phyloP scores from a whole-genome alignment of 2,329 filamentous ascomycete species.

The Cercospora janseana region DNA sequence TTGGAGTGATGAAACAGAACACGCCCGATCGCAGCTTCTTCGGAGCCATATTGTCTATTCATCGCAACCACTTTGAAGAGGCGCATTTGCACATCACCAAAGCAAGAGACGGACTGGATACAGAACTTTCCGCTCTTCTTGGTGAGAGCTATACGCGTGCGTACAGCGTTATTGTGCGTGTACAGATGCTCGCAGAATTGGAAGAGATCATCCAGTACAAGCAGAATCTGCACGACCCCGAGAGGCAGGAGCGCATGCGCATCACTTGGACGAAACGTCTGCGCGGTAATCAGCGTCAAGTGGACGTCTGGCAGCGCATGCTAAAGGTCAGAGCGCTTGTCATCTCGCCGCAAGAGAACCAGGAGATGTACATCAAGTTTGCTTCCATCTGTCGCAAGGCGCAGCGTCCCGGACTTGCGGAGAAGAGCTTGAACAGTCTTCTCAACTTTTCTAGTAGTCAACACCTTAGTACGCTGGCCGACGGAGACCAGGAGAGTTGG shows the following conservation, averaged over 20 bases:
- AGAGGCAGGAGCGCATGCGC: slow-evolving; percentile 87
- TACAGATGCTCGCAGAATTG: slow-evolving; percentile 97
- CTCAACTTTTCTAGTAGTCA: slow-evolving; percentile 63
- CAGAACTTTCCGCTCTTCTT: slow-evolving; percentile 91
- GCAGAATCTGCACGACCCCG: slow-evolving; percentile 73
- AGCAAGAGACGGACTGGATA: slow-evolving; percentile 88
- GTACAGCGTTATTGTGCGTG: slow-evolving; percentile 95
- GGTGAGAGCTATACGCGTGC: slow-evolving; percentile 97
- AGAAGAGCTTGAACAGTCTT: slow-evolving; percentile 91
- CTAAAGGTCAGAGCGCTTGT: slow-evolving; percentile 90
- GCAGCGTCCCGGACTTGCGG: slow-evolving; percentile 86
- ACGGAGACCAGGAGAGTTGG: slow-evolving; percentile 24
- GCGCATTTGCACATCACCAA: slow-evolving; percentile 86
- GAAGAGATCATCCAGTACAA: slow-evolving; percentile 99
- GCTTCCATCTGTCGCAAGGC: slow-evolving; percentile 97
- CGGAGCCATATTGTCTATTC: slow-evolving; percentile 88
- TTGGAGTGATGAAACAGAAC: slow-evolving; percentile 88
- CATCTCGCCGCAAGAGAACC: slow-evolving; percentile 86
- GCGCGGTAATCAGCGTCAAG: slow-evolving; percentile 92
- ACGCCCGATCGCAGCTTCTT: slow-evolving; percentile 97
- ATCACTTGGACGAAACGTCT: slow-evolving; percentile 94
- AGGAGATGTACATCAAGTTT: slow-evolving; percentile 99
- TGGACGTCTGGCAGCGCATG: slow-evolving; percentile 98
- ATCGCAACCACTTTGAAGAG: slow-evolving; percentile 92
- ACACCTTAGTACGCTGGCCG: slow-evolving; percentile 39